Conservation (phyloP, 2,329 filamentous ascomycete genomes). For the Graphiopsis chlorocephala region DNA sequence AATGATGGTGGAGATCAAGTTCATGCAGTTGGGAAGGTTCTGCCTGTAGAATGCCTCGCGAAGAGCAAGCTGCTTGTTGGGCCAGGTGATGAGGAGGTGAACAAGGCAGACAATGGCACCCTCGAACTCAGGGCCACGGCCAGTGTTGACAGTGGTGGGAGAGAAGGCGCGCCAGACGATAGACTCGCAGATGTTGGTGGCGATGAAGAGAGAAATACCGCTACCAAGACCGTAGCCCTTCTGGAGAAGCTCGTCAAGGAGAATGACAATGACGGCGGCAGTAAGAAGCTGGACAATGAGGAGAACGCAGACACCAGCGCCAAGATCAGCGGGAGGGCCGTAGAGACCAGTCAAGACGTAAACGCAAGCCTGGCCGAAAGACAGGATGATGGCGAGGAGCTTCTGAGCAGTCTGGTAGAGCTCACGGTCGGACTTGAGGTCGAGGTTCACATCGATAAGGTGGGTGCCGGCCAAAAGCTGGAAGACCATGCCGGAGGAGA, state of each 20-base stretch:
- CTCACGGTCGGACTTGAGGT: conserved; percentile 99
- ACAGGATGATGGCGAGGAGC: conserved; percentile 91
- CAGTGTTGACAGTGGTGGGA: conserved; percentile 98
- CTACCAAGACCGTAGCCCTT: conserved; percentile 98
- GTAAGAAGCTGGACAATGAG: conserved; percentile 97
- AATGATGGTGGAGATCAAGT: conserved; percentile 85
- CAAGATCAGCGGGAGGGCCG: conserved; percentile 92
- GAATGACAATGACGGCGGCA: conserved; percentile 96
- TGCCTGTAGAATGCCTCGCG: conserved; percentile 99
- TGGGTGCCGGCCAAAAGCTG: conserved; percentile 98
- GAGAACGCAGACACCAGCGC: conserved; percentile 96
- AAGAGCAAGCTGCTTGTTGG: conserved; percentile 97
- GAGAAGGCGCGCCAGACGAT: conserved; percentile 99
- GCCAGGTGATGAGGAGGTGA: conserved; percentile 97
- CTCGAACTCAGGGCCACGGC: conserved; percentile 97
- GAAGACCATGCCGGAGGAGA: conserved; percentile 99
- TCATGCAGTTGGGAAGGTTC: conserved; percentile 99
- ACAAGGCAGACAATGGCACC: conserved; percentile 96
- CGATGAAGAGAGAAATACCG: conserved; percentile 98
- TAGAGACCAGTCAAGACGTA: conserved; percentile 98
- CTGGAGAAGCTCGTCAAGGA: conserved; percentile 97
- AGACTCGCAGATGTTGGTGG: conserved; percentile 99
- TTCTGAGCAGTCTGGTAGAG: conserved; percentile 99
- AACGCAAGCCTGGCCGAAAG: conserved; percentile 94
- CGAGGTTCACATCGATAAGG: conserved; percentile 99